A percentile compares a stretch with the other conserved stretches of the same genome.
Evolutionary conservation across 768 basidiomycete species (phyloP).

Genomic region (Lactarius deliciosus): DNA sequence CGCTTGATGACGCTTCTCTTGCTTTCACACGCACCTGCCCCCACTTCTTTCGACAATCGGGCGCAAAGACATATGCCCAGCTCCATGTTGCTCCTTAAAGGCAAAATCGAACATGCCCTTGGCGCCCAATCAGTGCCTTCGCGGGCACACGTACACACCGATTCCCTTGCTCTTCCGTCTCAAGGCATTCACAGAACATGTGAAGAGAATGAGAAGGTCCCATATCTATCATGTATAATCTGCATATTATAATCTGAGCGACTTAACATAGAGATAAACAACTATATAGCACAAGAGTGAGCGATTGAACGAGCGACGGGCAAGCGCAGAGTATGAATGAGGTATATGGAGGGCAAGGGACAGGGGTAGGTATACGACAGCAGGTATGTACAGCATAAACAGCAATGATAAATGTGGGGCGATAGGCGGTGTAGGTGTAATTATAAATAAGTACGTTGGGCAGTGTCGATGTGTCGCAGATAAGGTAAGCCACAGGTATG

Average conservation of each 20-base stretch:
- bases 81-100: constrained; percentile 9
- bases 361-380: constrained; percentile 21
- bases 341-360: constrained; percentile 19
- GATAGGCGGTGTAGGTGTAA: constrained; percentile 1
- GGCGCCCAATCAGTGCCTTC: constrained; percentile 4
- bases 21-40: neutral
- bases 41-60: neutral
- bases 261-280: constrained; percentile 26
- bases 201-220: neutral
- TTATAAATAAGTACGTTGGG: constrained; percentile 14
- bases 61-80: neutral
- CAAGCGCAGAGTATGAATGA: constrained; percentile 7
- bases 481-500: constrained; percentile 14
- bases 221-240: constrained; percentile 21
- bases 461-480: constrained; percentile 18
- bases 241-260: constrained; percentile 23
- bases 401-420: neutral
- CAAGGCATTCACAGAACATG: neutral
- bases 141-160: neutral
- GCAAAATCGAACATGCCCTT: neutral
- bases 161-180: neutral
- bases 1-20: neutral
- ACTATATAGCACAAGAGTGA: constrained; percentile 27
- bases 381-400: constrained; percentile 27
- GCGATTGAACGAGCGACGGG: neutral